Conservation (phyloP, 495 filamentous ascomycete species). For the Aspergillus campestris region DNA sequence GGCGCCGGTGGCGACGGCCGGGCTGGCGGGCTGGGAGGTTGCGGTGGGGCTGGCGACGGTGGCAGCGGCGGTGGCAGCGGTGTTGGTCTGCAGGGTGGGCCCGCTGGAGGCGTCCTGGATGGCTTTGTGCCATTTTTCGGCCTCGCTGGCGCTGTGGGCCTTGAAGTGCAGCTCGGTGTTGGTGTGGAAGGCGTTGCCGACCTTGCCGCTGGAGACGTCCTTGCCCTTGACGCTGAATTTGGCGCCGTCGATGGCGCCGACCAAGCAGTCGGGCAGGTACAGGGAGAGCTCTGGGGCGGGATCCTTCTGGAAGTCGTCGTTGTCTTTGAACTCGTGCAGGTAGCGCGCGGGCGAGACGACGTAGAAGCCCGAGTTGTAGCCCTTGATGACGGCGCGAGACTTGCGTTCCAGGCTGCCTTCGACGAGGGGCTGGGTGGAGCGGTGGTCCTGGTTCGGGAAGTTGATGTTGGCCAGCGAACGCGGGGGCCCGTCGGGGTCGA, state of each 20-base stretch:
- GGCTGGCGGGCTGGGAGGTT: constrained; percentile 9
- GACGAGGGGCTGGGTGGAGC: constrained; percentile 69
- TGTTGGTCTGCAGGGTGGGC: constrained; percentile 6
- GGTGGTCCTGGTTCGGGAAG: constrained; percentile 86
- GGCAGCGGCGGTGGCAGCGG: constrained; percentile 1
- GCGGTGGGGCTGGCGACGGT: constrained; percentile 2
- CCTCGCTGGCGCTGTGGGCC: constrained; percentile 65
- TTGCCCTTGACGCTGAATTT: constrained; percentile 97
- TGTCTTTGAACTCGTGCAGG: constrained; percentile 93
- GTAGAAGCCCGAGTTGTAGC: constrained; percentile 76
- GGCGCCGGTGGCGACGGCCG: constrained; percentile 1
- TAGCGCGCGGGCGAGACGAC: constrained; percentile 79
- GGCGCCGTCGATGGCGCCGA: constrained; percentile 63
- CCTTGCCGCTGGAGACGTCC: constrained; percentile 57
- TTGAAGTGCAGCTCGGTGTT: constrained; percentile 60
- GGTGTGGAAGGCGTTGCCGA: constrained; percentile 51
- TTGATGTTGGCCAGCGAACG: constrained; percentile 60
- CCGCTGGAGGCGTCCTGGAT: constrained; percentile 41
- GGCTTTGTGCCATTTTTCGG: constrained; percentile 73
- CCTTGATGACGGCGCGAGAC: constrained; percentile 66
- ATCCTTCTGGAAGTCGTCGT: constrained; percentile 74
- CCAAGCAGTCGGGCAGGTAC: constrained; percentile 82
- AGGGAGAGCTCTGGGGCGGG: constrained; percentile 79
- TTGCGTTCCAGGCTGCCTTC: constrained; percentile 85
- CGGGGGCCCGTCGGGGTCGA: constrained; percentile 66